Conservation (phyloP, 805 yeast species). For the Blastobotrys mokoenaii region DNA sequence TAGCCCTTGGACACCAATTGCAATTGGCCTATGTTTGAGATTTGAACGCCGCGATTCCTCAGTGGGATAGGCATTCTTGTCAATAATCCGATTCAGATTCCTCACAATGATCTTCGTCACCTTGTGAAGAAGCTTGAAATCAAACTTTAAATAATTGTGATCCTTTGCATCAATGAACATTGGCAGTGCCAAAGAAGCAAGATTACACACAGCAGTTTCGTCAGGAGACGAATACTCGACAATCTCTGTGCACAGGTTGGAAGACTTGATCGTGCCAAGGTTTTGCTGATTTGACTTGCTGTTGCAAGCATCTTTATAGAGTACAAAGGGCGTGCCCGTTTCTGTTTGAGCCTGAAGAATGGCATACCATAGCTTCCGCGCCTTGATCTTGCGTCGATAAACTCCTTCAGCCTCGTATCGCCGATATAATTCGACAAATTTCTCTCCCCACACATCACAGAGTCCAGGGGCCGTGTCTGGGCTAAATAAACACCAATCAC, state of each 20-base stretch:
- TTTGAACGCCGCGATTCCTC: constrained; percentile 63
- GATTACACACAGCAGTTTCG: constrained; percentile 89
- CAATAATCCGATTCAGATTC: constrained; percentile 75
- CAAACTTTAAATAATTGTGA: constrained; percentile 33
- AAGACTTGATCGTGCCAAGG: constrained; percentile 81
- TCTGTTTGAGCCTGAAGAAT: constrained; percentile 85
- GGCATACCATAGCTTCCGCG: constrained; percentile 81
- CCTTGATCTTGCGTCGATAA: constrained; percentile 52
- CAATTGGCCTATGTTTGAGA: constrained; percentile 75
- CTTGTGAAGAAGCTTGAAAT: constrained; percentile 62
- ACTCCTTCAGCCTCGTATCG: constrained; percentile 61
- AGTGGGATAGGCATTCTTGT: constrained; percentile 74
- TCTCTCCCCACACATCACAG: constrained; percentile 69
- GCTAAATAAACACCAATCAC: constrained; percentile 79
- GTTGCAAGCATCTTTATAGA: constrained; percentile 94
- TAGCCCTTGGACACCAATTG: constrained; percentile 90
- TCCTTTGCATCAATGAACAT: constrained; percentile 39
- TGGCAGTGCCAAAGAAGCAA: constrained; percentile 88
- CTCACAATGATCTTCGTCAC: constrained; percentile 65
- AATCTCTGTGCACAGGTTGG: constrained; percentile 87
- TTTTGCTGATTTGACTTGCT: constrained; percentile 78
- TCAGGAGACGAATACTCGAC: constrained; percentile 79
- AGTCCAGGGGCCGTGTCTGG: constrained; percentile 82
- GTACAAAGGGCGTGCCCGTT: constrained; percentile 88
- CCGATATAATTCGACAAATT: constrained; percentile 59